Evolutionary conservation across 2,329 filamentous ascomycete genomes (phyloP).

Genomic region (Camillea tinctor): DNA sequence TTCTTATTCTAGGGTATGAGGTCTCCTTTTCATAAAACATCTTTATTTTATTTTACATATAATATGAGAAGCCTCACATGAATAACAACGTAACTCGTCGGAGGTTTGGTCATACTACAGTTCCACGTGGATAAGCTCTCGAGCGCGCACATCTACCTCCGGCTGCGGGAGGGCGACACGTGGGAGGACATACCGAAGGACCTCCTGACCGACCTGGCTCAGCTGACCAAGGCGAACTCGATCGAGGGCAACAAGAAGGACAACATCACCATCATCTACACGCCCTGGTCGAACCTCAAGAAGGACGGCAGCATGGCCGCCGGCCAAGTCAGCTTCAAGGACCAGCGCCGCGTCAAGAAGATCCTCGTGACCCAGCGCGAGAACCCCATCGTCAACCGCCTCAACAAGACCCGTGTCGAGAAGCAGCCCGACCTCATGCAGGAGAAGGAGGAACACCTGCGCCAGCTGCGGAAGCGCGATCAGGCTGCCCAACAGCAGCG

Average conservation of each 20-base stretch:
- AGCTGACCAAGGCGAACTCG: conserved; percentile 97
- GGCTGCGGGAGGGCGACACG: conserved; percentile 71
- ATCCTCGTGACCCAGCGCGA: conserved; percentile 77
- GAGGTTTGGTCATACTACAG: conserved; percentile 41
- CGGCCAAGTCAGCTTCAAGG: conserved; percentile 93
- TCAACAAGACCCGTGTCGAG: conserved; percentile 95
- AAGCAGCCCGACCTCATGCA: conserved; percentile 78
- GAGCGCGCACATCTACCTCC: conserved; percentile 93
- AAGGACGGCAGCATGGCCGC: conserved; percentile 96
- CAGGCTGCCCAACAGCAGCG: conserved; percentile 59
- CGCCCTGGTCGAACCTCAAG: conserved; percentile 92
- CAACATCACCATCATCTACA: conserved; percentile 95
- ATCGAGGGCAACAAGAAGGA: conserved; percentile 99
- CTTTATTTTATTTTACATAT: neutral
- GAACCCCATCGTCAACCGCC: conserved; percentile 91
- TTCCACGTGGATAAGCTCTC: conserved; percentile 98
- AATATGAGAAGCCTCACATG: neutral
- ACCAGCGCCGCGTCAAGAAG: conserved; percentile 79
- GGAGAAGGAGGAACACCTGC: conserved; percentile 76
- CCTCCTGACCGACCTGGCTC: conserved; percentile 84
- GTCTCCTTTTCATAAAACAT: neutral
- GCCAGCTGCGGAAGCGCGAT: conserved; percentile 70
- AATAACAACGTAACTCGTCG: too few species aligned
- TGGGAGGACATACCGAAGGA: conserved; percentile 81
- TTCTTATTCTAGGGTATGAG: conserved; percentile 27